These are phyloP conservation scores for Picea sitchensis DNA, from an alignment of 75 land plant genomes.

Conservation along the genomic window DNA sequence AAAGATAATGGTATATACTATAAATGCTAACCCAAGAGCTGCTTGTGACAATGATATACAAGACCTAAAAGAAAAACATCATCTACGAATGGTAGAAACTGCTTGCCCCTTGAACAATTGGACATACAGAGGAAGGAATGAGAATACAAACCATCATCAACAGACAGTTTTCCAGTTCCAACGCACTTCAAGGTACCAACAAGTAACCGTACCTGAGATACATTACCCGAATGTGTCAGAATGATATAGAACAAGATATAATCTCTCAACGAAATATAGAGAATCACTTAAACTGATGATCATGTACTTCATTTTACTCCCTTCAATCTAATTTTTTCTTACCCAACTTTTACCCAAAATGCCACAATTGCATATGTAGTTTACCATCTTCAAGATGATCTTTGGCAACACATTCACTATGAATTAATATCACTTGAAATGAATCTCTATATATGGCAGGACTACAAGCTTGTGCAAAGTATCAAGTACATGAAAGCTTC, in stretches of 20 bases:
- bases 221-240: neutral
- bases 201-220: constrained; percentile 73
- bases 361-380: neutral
- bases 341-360: neutral
- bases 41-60: no score
- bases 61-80: neutral
- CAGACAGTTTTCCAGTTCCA: constrained; percentile 63
- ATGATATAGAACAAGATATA: neutral
- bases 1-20: no score
- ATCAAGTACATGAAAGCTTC: neutral
- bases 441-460: no score
- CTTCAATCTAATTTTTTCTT: neutral
- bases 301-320: no score
- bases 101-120: neutral
- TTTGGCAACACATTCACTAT: neutral
- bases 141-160: constrained; percentile 59
- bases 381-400: neutral
- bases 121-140: neutral
- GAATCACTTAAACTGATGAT: neutral
- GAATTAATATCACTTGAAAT: no score
- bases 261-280: neutral
- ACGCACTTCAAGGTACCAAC: constrained; percentile 86
- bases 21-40: no score
- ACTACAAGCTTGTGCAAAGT: no score
- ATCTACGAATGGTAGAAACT: neutral